phyloP scores from a whole-genome alignment of 805 yeast genomes.

The Saturnispora silvae region DNA sequence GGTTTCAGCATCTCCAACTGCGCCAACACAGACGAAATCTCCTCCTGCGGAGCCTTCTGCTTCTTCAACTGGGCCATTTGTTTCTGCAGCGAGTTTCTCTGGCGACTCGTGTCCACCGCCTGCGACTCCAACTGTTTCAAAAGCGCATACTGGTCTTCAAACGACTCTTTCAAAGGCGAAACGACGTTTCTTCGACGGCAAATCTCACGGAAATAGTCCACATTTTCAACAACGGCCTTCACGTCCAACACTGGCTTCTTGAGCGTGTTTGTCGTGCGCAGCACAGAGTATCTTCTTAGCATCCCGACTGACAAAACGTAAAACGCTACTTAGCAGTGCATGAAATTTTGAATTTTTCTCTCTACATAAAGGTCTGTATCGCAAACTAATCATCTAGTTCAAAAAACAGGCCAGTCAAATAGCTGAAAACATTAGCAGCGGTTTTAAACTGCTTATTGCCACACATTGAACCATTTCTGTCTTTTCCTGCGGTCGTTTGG shows the following conservation, averaged over 20 bases:
- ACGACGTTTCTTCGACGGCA: slow-evolving; percentile 27
- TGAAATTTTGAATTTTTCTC: too few relatives aligned
- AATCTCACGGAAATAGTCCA: slow-evolving; percentile 20
- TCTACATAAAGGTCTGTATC: too few relatives aligned
- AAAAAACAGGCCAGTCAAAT: too few relatives aligned
- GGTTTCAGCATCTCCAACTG: slow-evolving; percentile 22
- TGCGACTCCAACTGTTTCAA: slow-evolving; percentile 9
- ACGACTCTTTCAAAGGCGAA: slow-evolving; percentile 18
- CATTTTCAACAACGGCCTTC: slow-evolving; percentile 22
- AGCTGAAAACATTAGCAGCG: too few relatives aligned
- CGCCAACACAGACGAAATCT: slow-evolving; percentile 9
- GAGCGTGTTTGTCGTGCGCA: slow-evolving; percentile 21
- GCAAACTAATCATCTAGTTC: too few relatives aligned
- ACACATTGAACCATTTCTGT: too few relatives aligned
- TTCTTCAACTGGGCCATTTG: slow-evolving; percentile 14
- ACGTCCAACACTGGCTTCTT: slow-evolving; percentile 28
- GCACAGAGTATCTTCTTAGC: background rate
- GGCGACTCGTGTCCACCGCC: slow-evolving; percentile 16
- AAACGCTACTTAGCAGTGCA: too few relatives aligned
- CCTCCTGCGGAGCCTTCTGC: slow-evolving; percentile 4
- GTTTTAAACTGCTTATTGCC: too few relatives aligned
- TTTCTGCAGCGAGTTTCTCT: slow-evolving; percentile 16
- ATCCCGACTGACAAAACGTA: background rate
- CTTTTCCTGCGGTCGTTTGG: too few relatives aligned
- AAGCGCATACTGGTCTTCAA: slow-evolving; percentile 15